Base-by-base conservation (phyloP, 176 grass and related monocot genomes). In the Zizania latifolia region DNA sequence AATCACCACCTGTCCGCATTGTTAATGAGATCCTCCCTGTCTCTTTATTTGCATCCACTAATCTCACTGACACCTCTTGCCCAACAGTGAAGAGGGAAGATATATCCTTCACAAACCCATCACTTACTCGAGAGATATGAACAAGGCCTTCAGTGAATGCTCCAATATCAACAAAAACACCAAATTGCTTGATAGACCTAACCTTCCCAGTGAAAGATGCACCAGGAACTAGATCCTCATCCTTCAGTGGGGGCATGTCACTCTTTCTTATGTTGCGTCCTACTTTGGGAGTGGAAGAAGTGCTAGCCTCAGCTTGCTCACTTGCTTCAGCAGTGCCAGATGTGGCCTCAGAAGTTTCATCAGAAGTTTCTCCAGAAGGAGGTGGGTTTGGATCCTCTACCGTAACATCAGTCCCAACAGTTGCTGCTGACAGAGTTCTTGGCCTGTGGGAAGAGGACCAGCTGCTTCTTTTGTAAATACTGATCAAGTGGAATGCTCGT, bases 91-190 rank as follows among this genome's bases (percentile, higher is more conserved):
- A 89, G 63, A 99, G 74, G 38, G 86, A 55, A 28, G 89, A 83
- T 74, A 99, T 90, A 80, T 99, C 95, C 79, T 99, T 85, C 4
- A 99, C 82, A 73, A 82, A 99, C 12, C 78, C 85, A 28, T 89
- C 87, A 59, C 95, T 99, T 68, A 92, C 76, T 84, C 85, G 70
- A 27, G 95, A 99, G 78, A 99, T 86, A 76, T 94, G 95, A 24
- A 99, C 95, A 78, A 94, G 79, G 37, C 95, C 95, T 69, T 99
- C 89, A 15, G 82, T 90, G 78, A 88, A 99, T 28, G 89, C 86
- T 16, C 95, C 95, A 62, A 99, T 81, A 62, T 99, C 92, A 60
- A 94, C 92, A 69, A 99, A 99, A 68, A 85, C 41, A 66, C 95
- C 95, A 77, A 99, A 99, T 66, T 89, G 91, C 50, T 92, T 88